These are phyloP conservation scores for Gremmenia infestans DNA, from an alignment of 2,329 filamentous ascomycete species.

Conservation along the genomic window DNA sequence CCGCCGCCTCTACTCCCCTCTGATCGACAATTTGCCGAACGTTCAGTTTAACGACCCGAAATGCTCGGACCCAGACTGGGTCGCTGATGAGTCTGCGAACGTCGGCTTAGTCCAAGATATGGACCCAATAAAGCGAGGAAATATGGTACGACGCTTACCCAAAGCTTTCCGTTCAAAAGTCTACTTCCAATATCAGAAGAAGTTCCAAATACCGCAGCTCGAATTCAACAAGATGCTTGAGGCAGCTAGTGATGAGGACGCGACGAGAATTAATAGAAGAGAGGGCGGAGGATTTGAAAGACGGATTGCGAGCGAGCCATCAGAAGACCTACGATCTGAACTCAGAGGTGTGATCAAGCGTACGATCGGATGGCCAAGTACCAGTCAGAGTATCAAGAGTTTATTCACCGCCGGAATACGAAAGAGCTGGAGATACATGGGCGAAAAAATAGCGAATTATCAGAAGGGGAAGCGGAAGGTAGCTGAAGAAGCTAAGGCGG, in stretches of 20 bases:
- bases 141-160: slow-evolving; percentile 92
- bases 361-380: slow-evolving; percentile 90
- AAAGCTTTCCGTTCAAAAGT: slow-evolving; percentile 81
- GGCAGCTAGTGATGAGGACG: slow-evolving; percentile 65
- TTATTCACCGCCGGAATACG: slow-evolving; percentile 70
- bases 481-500: slow-evolving; percentile 9
- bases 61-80: slow-evolving; percentile 55
- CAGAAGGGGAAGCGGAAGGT: slow-evolving; percentile 30
- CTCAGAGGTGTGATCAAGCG: slow-evolving; percentile 75
- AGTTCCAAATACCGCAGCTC: slow-evolving; percentile 75
- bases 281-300: slow-evolving; percentile 82
- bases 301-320: slow-evolving; percentile 68
- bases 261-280: slow-evolving; percentile 62
- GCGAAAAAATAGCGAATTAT: slow-evolving; percentile 73
- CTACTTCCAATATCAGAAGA: slow-evolving; percentile 92
- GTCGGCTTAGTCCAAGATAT: slow-evolving; percentile 79
- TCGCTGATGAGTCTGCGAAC: slow-evolving; percentile 57
- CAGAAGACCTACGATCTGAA: slow-evolving; percentile 61
- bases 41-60: slow-evolving; percentile 67
- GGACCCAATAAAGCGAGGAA: slow-evolving; percentile 83
- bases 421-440: slow-evolving; percentile 68
- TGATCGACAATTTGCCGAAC: slow-evolving; percentile 88
- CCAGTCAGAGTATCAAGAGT: slow-evolving; percentile 81
- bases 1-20: slow-evolving; percentile 80
- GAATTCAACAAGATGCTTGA: slow-evolving; percentile 86